Evolutionary conservation across 2,329 filamentous ascomycete species (phyloP), one percentile per base, ranked within the genome.

Genomic region (Colletotrichum sp.): DNA sequence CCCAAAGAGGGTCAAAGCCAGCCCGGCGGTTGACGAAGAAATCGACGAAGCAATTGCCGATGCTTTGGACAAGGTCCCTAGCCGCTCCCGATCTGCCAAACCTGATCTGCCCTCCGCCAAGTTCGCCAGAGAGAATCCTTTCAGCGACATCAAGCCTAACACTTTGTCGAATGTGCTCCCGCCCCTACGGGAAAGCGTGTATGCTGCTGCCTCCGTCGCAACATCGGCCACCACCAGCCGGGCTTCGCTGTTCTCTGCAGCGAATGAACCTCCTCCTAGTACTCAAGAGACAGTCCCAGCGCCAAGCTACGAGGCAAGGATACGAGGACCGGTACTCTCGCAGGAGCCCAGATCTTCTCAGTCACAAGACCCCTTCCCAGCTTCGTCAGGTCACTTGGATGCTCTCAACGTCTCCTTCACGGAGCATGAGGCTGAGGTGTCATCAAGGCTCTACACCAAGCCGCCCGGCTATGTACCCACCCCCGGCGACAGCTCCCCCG

Each of bases 261-360:
- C 22, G 2, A 39, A 68, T 4, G 73, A 62, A 2, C 22, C 6
- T 22, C 25, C 48, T 6, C 32, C 62, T 7, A 52, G 32, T 15
- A 75, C 64, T 4, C 73, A 64, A 25, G 73, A 73, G n/a, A 75
- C 73, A 16, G 39, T 56, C 6, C 73, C 64, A n/a, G 32, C 36
- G 15, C 27, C 69, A 4, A 62, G 25, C 8, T 32, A 18, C 13
- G 55, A 73, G 28, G 28, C 66, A 15, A 66, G 34, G 15, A n/a
- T 58, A 25, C 34, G 52, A 18, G 22, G 34, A 12, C 13, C 13
- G 18, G 16, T 27, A n/a, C 27, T 22, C 7, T 16, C n/a, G 15
- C 62, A 72, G 52, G 62, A 60, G 27, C 39, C 39, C 1, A 55
- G 15, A 13, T 71, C 72, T 3, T 27, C 72, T 5, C 25, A 56